Base-by-base conservation (phyloP, 2,329 filamentous ascomycete genomes). In the Sclerotinia borealis region DNA sequence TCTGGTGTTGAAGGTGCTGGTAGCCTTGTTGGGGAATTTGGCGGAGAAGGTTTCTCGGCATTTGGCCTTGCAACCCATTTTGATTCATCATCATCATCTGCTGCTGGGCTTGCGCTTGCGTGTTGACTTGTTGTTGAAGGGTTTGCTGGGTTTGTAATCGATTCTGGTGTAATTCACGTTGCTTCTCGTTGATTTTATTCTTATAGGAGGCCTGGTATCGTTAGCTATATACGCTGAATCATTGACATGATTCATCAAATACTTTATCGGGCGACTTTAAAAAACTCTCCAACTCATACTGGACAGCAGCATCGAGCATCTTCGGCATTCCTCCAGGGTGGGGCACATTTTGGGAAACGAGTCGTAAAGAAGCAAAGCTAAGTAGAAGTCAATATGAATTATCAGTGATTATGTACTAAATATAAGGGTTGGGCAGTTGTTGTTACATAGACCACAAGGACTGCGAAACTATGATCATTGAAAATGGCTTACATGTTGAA, bases 1-100 rank as follows among this genome's bases (percentile, higher is more conserved):
- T 84, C 62, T 79, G 81, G 61, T 84, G 83, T 64, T 85, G 83
- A 41, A 86, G 77, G 54, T 82, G 80, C 65, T 83, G 83, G 64
- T 87, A 86, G 1, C 78, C 79, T 68, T 80, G 83, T 65, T 82
- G 84, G 2, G 76, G 74, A 8, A 76, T 77, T 68, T 81, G 82
- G 60, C 72, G 72, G 74, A 82, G 79, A 62, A 70, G 68, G 15
- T 78, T 78, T 41, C 83, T 79, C 45, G 78, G 77, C 76, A 85
- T 80, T 66, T 82, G 79, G 15, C 76, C 77, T 64, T 81, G 80
- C 76, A 84, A 79, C 6, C 71, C 71, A 63, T 79, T 80, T 62
- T 80, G 80, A 64, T 78, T 82, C 51, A 63, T 63, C 77, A 84
- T 79, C 76, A 85, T 78, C 65, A 81, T 79, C 74, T 85, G 77